Evolutionary conservation across 441 rosid species (phyloP), one percentile per base, ranked within the genome.

Genomic region (Erodium moschatum): DNA sequence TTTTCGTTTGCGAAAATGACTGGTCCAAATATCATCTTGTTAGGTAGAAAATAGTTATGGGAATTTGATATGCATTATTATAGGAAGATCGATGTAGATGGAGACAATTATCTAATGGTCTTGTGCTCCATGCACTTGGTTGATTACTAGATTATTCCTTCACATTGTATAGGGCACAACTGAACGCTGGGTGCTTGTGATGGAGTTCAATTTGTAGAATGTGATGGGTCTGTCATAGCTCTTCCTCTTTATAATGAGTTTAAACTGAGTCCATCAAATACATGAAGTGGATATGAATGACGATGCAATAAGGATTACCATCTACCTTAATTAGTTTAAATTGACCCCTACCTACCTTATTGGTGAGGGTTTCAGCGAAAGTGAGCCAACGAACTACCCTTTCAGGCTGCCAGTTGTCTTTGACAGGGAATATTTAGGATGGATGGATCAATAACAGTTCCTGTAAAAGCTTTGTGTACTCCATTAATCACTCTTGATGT

Each of bases 261-360:
- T 54, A 15, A 16, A 18, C 21, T 2, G 21, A 54, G 21, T 19
- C 21, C 61, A 16, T 15, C 61, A 4, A 19, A 54, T 54, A 54
- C 61, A 16, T 54, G 61, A 54, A 54, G 61, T 54, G 61, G 61
- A 19, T 6, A 6, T 38, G 61, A 54, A 54, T 54, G 61, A 19
- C 15, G 21, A 19, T 54, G 61, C 61, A 54, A 19, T 54, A 16
- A 52, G 60, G 2, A 52, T 15, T 54, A 19, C 61, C 61, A 54
- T 16, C 3, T 24, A 24, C 27, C 27, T 24, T 24, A 24, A 54
- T 54, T 54, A 54, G 61, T 54, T 8, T 54, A 9, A 54, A 52
- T 6, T 15, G 61, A 18, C 61, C 8, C 7, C 9, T 54, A 54
- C 18, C 61, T 54, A 54, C 20, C 61, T 54, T 54, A 2, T 54